Conservation (phyloP, 768 basidiomycete species). For the Boletus vinaceobasis region DNA sequence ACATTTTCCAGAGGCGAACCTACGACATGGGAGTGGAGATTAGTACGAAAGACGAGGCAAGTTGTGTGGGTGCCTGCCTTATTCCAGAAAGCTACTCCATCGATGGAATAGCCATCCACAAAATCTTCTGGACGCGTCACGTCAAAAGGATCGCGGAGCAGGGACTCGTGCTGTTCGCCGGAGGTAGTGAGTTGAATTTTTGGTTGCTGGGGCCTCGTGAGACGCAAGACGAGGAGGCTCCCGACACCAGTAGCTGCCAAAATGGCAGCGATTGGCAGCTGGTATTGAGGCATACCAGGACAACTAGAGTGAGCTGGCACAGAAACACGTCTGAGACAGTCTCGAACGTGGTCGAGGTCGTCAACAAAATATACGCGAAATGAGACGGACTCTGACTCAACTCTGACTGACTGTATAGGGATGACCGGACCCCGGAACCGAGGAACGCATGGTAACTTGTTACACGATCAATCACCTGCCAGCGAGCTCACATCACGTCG, state of each 20-base stretch:
- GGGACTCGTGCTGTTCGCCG: constrained; percentile 22
- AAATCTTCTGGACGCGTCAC: constrained; percentile 71
- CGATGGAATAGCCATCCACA: constrained; percentile 62
- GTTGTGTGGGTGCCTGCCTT: constrained; percentile 35
- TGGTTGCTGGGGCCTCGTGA: constrained; percentile 41
- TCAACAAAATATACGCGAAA: background rate
- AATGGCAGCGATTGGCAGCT: constrained; percentile 50
- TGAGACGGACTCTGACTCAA: background rate
- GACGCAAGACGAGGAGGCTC: constrained; percentile 44
- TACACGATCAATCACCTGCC: background rate
- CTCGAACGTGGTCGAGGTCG: background rate
- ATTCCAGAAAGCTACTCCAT: constrained; percentile 60
- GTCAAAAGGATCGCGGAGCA: constrained; percentile 56
- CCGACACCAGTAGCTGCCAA: constrained; percentile 42
- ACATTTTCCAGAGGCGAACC: constrained; percentile 59
- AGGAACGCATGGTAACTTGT: background rate
- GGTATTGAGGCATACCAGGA: constrained; percentile 53
- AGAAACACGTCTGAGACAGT: background rate
- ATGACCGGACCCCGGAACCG: constrained; percentile 12
- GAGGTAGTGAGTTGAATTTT: constrained; percentile 49
- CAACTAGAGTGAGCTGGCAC: background rate
- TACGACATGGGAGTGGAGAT: constrained; percentile 24
- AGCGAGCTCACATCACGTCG: background rate
- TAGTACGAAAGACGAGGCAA: background rate
- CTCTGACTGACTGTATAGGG: background rate